Percentiles rank a stretch among this genome's conserved stretches.
These are phyloP conservation scores for Mucor piriformis DNA, from an alignment of 371 early-diverging fungal genomes.

Conservation along the genomic window DNA sequence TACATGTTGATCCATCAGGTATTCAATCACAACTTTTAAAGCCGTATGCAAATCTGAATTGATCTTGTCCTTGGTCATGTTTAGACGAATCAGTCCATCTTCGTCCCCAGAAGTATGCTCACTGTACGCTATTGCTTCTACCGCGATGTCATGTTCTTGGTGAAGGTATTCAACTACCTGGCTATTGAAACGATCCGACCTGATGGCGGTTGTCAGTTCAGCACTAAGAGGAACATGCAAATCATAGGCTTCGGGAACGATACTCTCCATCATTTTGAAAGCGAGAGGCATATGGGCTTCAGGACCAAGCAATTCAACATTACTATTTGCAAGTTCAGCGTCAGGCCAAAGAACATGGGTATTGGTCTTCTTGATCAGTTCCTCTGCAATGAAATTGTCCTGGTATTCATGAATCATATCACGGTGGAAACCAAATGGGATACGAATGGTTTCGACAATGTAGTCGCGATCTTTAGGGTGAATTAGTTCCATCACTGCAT, in stretches of 20 bases:
- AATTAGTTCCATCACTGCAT: conserved; percentile 71
- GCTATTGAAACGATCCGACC: conserved; percentile 6
- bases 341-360: conserved; percentile 59
- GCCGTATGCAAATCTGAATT: conserved; percentile 3
- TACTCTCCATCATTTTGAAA: conserved; percentile 35
- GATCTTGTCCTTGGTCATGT: conserved; percentile 10
- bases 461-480: conserved; percentile 61
- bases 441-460: conserved; percentile 32
- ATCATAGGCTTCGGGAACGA: conserved; percentile 45
- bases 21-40: conserved; percentile 9
- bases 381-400: conserved; percentile 38
- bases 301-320: conserved; percentile 45
- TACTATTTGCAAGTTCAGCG: conserved; percentile 42
- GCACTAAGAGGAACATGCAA: conserved; percentile 28
- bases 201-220: not conserved
- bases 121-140: not conserved
- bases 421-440: conserved; percentile 56
- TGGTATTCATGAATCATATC: conserved; percentile 47
- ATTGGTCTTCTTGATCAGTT: conserved; percentile 55
- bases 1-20: conserved; percentile 18
- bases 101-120: not conserved
- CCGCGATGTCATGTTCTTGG: conserved; percentile 5
- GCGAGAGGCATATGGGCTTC: conserved; percentile 45
- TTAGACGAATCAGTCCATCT: conserved; percentile 11
- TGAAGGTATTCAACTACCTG: not conserved